A percentile compares a stretch with the other conserved stretches of the same genome.
These are phyloP conservation scores for Talaromyces sp. DNA, from an alignment of 2,329 filamentous ascomycete genomes.

Conservation along the genomic window DNA sequence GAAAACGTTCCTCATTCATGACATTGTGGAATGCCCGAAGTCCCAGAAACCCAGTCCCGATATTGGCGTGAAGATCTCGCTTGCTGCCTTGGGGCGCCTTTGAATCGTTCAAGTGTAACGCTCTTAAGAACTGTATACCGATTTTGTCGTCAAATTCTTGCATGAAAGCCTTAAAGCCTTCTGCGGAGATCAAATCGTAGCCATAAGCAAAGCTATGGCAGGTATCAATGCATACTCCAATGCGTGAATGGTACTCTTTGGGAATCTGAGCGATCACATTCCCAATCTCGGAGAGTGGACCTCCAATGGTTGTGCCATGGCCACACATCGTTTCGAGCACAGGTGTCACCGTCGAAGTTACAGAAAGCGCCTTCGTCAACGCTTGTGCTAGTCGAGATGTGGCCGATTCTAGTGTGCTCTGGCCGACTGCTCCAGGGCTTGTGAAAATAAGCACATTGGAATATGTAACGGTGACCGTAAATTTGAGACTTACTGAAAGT, in stretches of 20 bases:
- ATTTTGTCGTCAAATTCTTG: slow-evolving; percentile 70
- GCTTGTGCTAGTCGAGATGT: slow-evolving; percentile 73
- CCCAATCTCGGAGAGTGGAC: slow-evolving; percentile 75
- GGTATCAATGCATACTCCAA: slow-evolving; percentile 94
- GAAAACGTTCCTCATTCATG: slow-evolving; percentile 73
- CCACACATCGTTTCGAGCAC: slow-evolving; percentile 96
- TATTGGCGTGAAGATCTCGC: slow-evolving; percentile 90
- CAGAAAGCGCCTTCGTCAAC: slow-evolving; percentile 74
- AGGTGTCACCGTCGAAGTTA: slow-evolving; percentile 70
- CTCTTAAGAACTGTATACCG: slow-evolving; percentile 71
- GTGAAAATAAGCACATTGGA: background rate
- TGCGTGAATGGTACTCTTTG: slow-evolving; percentile 67
- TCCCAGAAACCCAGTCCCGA: slow-evolving; percentile 89
- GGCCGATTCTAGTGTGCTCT: slow-evolving; percentile 60
- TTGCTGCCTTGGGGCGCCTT: slow-evolving; percentile 80
- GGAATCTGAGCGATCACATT: slow-evolving; percentile 72
- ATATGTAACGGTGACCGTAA: background rate
- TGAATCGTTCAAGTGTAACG: slow-evolving; percentile 90
- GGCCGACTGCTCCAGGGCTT: slow-evolving; percentile 71
- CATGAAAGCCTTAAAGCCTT: slow-evolving; percentile 68
- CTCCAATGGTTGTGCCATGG: slow-evolving; percentile 78
- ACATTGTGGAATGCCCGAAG: slow-evolving; percentile 85
- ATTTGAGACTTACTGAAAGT: slow-evolving; percentile 64
- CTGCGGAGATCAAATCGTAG: slow-evolving; percentile 75
- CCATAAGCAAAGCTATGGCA: slow-evolving; percentile 95